Base-by-base conservation (phyloP, 257 asterid species). In the Apocynum venetum region DNA sequence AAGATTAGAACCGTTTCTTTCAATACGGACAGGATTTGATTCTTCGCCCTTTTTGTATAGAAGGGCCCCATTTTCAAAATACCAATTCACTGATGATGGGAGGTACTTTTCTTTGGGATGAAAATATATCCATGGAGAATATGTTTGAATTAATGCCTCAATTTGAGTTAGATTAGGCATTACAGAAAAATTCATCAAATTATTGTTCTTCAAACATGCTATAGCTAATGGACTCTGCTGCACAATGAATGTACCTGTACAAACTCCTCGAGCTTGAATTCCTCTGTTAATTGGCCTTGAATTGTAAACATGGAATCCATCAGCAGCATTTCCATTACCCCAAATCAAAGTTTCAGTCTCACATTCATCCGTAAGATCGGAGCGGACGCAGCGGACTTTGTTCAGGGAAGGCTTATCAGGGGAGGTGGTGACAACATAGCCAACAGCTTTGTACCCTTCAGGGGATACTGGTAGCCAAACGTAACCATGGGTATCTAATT, bases 401-500 rank as follows among this genome's bases (percentile, higher is more conserved):
- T 91, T 95, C 0, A 82, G 65, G 0, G 91, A n/a, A 10, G 98
- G 99, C 82, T 91, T 96, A n/a, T 86, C 89, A 14, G 89, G 79
- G 0, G 92, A 72, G 77, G 83, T 65, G 0, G 99, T 93, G 78
- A 91, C 83, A 5, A 88, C 89, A 51, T 90, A 80, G 66, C 99
- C 99, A 19, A 88, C 85, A 4, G 93, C 83, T 73, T 53, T 81
- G 81, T 89, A 96, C 1, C 97, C 98, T 7, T 88, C 91, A 0
- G 98, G 93, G 9, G 98, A 89, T 0, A 75, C 79, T 9, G 99
- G 99, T 67, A 85, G 82, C 97, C 98, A 96, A 41, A 96, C 83
- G 79, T 89, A 89, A 78, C 89, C 89, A 19, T 0, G 79, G 74
- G 47, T 73, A 67, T 38, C 82, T 25, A 25, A 25, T 40, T 63